These are phyloP conservation scores for Ensete ventricosum DNA, from an alignment of 176 grass and related monocot genomes.

Conservation along the genomic window DNA sequence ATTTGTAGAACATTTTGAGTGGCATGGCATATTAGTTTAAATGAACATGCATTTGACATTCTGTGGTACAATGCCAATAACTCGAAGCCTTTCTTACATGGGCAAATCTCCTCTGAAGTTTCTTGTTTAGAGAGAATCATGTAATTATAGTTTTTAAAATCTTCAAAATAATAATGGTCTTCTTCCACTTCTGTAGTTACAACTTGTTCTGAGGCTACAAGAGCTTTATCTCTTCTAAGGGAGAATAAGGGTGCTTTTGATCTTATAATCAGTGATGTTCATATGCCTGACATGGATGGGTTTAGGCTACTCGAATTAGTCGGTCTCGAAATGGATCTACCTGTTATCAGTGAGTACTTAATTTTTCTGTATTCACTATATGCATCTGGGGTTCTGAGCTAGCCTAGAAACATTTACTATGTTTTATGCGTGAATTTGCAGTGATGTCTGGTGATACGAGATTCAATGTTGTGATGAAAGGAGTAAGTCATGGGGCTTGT, in stretches of 20 bases:
- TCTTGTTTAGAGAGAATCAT: background rate
- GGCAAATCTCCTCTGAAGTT: background rate
- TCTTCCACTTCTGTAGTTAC: conserved; percentile 49
- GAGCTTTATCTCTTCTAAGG: conserved; percentile 69
- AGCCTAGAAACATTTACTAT: conserved; percentile 8
- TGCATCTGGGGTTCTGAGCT: background rate
- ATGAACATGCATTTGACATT: background rate
- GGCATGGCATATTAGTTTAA: background rate
- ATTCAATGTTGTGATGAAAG: conserved; percentile 93
- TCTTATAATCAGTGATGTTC: conserved; percentile 94
- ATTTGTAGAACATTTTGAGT: background rate
- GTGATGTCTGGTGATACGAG: conserved; percentile 98
- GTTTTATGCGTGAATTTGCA: conserved; percentile 35
- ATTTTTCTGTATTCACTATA: conserved; percentile 3
- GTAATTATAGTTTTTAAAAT: conserved; percentile 3
- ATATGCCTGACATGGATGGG: conserved; percentile 98
- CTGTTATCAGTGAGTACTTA: conserved; percentile 92
- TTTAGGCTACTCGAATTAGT: conserved; percentile 94
- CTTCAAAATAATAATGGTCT: background rate
- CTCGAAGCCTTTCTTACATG: too few relatives aligned
- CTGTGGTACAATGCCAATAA: background rate
- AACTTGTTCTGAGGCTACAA: conserved; percentile 67
- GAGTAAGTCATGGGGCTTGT: conserved; percentile 94
- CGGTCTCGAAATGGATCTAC: conserved; percentile 97
- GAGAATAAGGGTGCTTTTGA: conserved; percentile 84